Evolutionary conservation across 139 green algal species (phyloP).

Genomic region (Coccomyxa sp.): DNA sequence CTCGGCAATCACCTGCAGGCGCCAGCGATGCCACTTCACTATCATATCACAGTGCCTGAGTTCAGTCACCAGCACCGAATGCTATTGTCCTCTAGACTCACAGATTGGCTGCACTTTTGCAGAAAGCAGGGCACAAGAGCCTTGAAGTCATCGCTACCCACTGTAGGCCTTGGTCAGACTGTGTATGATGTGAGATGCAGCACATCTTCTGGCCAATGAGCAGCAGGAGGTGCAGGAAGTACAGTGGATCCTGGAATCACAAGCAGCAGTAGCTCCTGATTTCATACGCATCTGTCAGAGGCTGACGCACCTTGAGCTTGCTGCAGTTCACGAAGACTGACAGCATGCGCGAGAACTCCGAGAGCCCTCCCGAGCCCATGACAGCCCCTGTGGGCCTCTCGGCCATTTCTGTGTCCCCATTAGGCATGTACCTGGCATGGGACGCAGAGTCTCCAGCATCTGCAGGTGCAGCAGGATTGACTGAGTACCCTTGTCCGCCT

Average conservation of each 20-base stretch:
- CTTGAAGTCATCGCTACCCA: too few relatives aligned
- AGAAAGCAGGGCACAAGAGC: too few relatives aligned
- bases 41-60: background rate
- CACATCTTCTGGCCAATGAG: too few relatives aligned
- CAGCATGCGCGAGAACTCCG: constrained; percentile 56
- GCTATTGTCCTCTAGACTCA: background rate
- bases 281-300: too few relatives aligned
- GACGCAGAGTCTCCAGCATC: background rate
- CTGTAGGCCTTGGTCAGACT: too few relatives aligned
- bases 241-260: too few relatives aligned
- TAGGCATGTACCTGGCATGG: background rate
- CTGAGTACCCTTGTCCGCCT: background rate
- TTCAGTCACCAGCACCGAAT: background rate
- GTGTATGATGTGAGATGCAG: too few relatives aligned
- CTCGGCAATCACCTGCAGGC: constrained; percentile 41
- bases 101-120: background rate
- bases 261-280: too few relatives aligned
- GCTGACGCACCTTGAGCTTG: constrained; percentile 29
- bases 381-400: background rate
- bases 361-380: constrained; percentile 28
- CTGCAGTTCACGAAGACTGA: constrained; percentile 45
- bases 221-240: too few relatives aligned
- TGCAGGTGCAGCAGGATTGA: background rate
- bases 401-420: background rate
- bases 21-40: too few relatives aligned